Base-by-base conservation (phyloP, 1,284 basidiomycete genomes). In the Rhodotorula sp. region DNA sequence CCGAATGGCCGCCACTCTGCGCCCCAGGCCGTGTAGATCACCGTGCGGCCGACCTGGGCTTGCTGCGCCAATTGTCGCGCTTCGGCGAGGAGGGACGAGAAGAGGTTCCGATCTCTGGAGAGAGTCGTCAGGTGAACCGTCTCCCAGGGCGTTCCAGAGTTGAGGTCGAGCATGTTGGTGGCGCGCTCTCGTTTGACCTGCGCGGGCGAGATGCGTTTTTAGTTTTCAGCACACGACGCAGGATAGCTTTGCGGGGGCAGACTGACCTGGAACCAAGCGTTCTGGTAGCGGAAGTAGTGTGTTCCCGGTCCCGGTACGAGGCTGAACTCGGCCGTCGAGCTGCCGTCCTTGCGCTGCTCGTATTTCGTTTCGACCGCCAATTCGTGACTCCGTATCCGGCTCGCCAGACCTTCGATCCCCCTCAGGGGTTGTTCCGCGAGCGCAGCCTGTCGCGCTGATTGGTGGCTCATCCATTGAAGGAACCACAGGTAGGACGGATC, bases 401-500 rank as follows among this genome's bases (percentile, higher is more conserved):
- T 83, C 12, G 76, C 75, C 12, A 76, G 61, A 3, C 73, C 77
- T 57, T 74, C 67, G 38, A 74, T 65, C 16, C 72, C 70, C 16
- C 74, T 26, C 14, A 73, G 5, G 3, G 64, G 71, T 50, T 49
- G 58, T 5, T 62, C 38, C 5, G 65, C 71, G 7, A 69, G 49
- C 12, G 60, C 28, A 18, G 62, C 62, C 34, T 71, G 68, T 1
- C 64, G 76, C 49, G 80, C 80, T 0, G 80, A 78, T 50, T 83
- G 82, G 2, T 80, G 86, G 4, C 93, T 89, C 91, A 99, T 93
- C 97, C 97, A 99, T 72, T 91, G 86, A 45, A 99, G 87, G 81
- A 99, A 95, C 95, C 97, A 99, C 50, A 93, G 90, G 81, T 99
- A 98, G 3, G 95, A 86, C 43, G 87, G 89, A 80, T 99, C 97